Base-by-base conservation (phyloP, 1,284 basidiomycete species). In the Bondarzewia mesenterica region DNA sequence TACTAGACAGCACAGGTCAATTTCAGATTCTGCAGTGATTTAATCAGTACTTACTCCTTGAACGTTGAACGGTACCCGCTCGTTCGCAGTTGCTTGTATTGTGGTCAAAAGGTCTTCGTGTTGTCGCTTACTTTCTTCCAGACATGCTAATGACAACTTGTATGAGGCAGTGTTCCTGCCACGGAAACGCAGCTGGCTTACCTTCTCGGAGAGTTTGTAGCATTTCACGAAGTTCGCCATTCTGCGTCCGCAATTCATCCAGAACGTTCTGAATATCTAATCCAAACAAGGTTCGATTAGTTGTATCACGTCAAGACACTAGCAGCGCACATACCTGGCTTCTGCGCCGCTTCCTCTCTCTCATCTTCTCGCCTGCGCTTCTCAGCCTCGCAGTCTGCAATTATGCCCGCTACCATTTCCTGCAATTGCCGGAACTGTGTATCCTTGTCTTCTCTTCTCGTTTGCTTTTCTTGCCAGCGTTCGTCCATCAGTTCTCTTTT, bases 41-140 rank as follows among this genome's bases (percentile, higher is more conserved):
- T 7, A 44, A 14, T 43, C 5, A 39, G 22, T 4, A 64, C 78
- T 51, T 66, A 87, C 84, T 26, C 76, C 76, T 71, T 85, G 81
- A 5, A 89, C 78, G 52, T 89, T 88, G 71, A 82, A 89, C 7
- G 78, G 79, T 14, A 89, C 77, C 63, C 82, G 82, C 56, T 84
- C 78, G 50, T 78, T 69, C 0, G 84, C 82, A 36, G 81, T 85
- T 20, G 75, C 70, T 46, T 73, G 71, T 35, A 88, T 77, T 37
- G 77, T 77, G 2, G 71, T 69, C 37, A 89, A 66, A 3, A 79
- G 80, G 41, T 81, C 80, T 50, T 75, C 66, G 51, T 86, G 82
- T 50, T 82, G 80, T 50, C 69, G 70, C 18, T 65, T 67, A 53
- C 71, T 80, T 46, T 88, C 85, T 4, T 70, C 71, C 42, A 80